Evolutionary conservation across 768 basidiomycete species (phyloP), one percentile per base, ranked within the genome.

Genomic region (Boletus eberwhitei): DNA sequence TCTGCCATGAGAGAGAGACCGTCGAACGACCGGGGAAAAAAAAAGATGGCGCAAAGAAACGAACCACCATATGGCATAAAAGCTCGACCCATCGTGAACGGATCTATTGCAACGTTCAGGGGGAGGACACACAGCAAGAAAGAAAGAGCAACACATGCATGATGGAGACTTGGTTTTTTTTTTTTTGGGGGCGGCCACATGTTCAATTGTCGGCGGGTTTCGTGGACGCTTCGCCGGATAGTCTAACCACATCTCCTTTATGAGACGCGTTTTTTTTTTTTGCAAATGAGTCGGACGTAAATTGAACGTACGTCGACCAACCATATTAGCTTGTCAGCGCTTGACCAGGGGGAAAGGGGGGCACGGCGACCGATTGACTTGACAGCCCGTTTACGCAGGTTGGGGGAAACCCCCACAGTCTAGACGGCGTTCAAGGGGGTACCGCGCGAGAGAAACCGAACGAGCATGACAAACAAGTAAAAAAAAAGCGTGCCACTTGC

Each of bases 161-260:
- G 36, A 50, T 34, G 7, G 31, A 37, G 50, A 55, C 17, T 39
- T 43, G 54, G 59, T 68, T 56, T 68, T n/a, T n/a, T n/a, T n/a
- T n/a, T n/a, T n/a, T n/a, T n/a, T n/a, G n/a, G 50, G 65, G 65
- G 65, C 59, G 3, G 54, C 65, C 65, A 44, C 65, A 67, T 66
- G 65, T 60, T 9, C 48, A 12, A 26, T n/a, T n/a, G 50, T 32
- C 40, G 39, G 53, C 45, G 52, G 24, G 50, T 57, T 34, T 41
- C 29, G 24, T 45, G 31, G 26, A n/a, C n/a, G n/a, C n/a, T n/a
- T n/a, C n/a, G n/a, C n/a, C n/a, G n/a, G n/a, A n/a, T n/a, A n/a
- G n/a, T 26, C 29, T 46, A 8, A 24, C 48, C 57, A 44, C 39
- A 26, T 29, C 50, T 39, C 43, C 43, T 2, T 41, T 34, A 22